These are phyloP conservation scores for Didymella exigua DNA, from an alignment of 2,329 filamentous ascomycete genomes.

Conservation along the genomic window DNA sequence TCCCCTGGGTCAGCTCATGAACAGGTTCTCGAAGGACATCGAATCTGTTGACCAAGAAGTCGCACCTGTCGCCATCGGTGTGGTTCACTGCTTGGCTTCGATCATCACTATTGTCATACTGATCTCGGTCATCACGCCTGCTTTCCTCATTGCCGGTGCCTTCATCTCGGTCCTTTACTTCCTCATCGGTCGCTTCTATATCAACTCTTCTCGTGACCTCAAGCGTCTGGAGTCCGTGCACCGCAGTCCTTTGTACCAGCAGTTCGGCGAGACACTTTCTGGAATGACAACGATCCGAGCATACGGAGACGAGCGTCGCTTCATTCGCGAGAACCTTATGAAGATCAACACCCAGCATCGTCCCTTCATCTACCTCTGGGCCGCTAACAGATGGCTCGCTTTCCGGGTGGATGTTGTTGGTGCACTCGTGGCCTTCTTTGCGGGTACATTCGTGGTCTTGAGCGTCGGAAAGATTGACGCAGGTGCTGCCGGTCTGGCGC, in stretches of 20 bases:
- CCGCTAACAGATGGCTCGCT: slow-evolving; percentile 93
- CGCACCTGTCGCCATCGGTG: slow-evolving; percentile 83
- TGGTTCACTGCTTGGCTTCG: slow-evolving; percentile 68
- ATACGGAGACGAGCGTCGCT: slow-evolving; percentile 91
- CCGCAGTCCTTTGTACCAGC: slow-evolving; percentile 93
- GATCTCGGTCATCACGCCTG: slow-evolving; percentile 87
- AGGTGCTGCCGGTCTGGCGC: slow-evolving; percentile 87
- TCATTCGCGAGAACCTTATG: slow-evolving; percentile 86
- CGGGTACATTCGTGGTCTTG: slow-evolving; percentile 86
- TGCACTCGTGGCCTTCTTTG: slow-evolving; percentile 90
- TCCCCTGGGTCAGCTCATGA: slow-evolving; percentile 94
- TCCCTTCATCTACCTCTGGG: slow-evolving; percentile 96
- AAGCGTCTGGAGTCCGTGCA: slow-evolving; percentile 95
- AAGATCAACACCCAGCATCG: slow-evolving; percentile 90
- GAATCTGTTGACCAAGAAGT: slow-evolving; percentile 96
- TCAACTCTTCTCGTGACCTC: slow-evolving; percentile 89
- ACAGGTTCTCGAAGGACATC: slow-evolving; percentile 96
- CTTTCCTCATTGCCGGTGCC: slow-evolving; percentile 82
- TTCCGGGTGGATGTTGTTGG: slow-evolving; percentile 90
- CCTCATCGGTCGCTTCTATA: slow-evolving; percentile 83
- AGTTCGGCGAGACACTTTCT: slow-evolving; percentile 93
- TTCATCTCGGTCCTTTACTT: slow-evolving; percentile 87
- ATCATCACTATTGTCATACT: slow-evolving; percentile 85
- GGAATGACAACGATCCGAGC: slow-evolving; percentile 97
- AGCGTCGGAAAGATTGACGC: slow-evolving; percentile 85